Base-by-base conservation (phyloP, 768 basidiomycete genomes). In the Leccinellum luteum region DNA sequence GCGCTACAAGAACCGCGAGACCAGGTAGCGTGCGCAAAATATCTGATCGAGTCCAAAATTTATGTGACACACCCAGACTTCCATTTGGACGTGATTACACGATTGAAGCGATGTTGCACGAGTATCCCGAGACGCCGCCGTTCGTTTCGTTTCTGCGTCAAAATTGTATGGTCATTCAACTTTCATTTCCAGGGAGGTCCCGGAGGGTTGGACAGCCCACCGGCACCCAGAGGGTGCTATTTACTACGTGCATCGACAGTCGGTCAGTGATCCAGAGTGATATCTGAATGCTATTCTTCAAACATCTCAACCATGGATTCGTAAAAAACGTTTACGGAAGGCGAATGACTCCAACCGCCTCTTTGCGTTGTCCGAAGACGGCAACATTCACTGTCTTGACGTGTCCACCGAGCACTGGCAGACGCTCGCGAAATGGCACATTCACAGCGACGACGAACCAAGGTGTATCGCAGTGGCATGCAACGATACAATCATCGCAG, bases 201-300 rank as follows among this genome's bases (percentile, higher is more conserved):
- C 71, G 0, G 8, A 19, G 3, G 79, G 75, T 0, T 88, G 86
- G 86, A 66, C 35, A 6, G 66, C 77, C 1, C 71, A 72, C 30
- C 68, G 73, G 3, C 86, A 87, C 62, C 85, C 86, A 1, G 86
- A 87, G 69, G 86, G 86, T 7, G 78, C 76, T 17, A 74, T 79
- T 21, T 88, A 86, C 63, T 87, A 81, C 6, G 77, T 76, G 59
- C 74, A 85, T 56, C n/a, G 19, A 55, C 48, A 71, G 2, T 77
- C 77, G 70, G 85, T 84, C 50, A 8, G 75, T 62, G 47, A 25
- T 25, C 4, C 25, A 2, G 25, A 25, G 25, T 4, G 5, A 8
- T 25, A 44, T 25, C 5, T 19, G 15, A 2, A 10, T 13, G 31
- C 12, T 31, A 10, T 58, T 23, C 4, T 55, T 38, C n/a, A n/a